phyloP scores from a whole-genome alignment of 192 early-diverging fungal species.

The Dissophora globulifera region DNA sequence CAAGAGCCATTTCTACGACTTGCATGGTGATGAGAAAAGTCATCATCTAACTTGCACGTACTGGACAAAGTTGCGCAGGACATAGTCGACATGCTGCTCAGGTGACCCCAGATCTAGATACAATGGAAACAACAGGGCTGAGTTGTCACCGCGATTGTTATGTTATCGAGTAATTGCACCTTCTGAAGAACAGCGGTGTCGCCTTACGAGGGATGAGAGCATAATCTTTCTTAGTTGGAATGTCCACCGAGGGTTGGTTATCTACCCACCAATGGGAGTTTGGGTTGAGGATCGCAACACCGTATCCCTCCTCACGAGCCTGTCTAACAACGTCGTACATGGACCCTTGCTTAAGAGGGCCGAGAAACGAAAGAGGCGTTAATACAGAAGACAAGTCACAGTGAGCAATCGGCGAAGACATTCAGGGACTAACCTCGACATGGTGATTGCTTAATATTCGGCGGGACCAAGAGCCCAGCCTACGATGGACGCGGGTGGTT shows the following conservation, averaged over 20 bases:
- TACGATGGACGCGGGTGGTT: not conserved
- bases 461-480: slow-evolving; percentile 36
- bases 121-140: too few species aligned
- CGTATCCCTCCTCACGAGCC: slow-evolving; percentile 27
- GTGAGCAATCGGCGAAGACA: too few species aligned
- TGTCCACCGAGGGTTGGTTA: slow-evolving; percentile 12
- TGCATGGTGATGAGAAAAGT: too few species aligned
- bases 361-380: not conserved
- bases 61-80: slow-evolving; percentile 16
- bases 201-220: slow-evolving; percentile 1
- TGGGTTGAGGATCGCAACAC: slow-evolving; percentile 31
- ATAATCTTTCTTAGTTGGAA: too few species aligned
- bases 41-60: slow-evolving; percentile 8
- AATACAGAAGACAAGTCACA: too few species aligned
- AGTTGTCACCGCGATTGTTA: too few species aligned
- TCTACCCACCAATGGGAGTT: slow-evolving; percentile 42
- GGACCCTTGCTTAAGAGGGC: slow-evolving; percentile 15
- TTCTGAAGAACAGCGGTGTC: too few species aligned
- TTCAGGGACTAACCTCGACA: slow-evolving; percentile 28
- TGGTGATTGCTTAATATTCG: slow-evolving; percentile 20
- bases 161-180: too few species aligned
- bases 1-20: too few species aligned
- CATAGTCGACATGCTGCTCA: slow-evolving; percentile 35
- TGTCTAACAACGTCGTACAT: slow-evolving; percentile 9
- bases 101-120: slow-evolving; percentile 24